Percentiles rank a stretch among this genome's conserved stretches.
phyloP scores from a whole-genome alignment of 1,284 basidiomycete genomes.

The Moesziomyces antarcticus region DNA sequence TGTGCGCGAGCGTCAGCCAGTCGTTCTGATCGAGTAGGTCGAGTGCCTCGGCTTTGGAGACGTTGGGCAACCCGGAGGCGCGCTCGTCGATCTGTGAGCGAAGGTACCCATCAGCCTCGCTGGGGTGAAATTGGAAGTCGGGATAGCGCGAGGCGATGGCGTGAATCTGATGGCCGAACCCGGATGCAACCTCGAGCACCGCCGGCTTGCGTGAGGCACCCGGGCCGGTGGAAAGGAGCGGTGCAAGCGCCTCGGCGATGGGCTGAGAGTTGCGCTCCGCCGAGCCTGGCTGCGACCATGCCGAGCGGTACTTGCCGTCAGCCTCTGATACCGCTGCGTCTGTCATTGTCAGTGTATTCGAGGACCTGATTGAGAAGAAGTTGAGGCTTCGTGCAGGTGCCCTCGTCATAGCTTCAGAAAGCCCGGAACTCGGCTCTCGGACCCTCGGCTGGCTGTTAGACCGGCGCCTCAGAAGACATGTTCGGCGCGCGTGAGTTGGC shows the following conservation, averaged over 20 bases:
- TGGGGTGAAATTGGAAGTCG: conserved; percentile 27
- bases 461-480: no score
- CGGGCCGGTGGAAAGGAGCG: conserved; percentile 12
- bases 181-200: conserved; percentile 47
- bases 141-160: conserved; percentile 18
- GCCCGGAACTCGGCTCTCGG: background rate
- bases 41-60: conserved; percentile 28
- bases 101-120: conserved; percentile 39
- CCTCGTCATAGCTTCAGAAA: conserved; percentile 1
- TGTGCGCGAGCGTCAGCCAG: conserved; percentile 41
- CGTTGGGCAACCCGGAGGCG: conserved; percentile 17
- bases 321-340: background rate
- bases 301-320: conserved; percentile 31
- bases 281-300: conserved; percentile 40
- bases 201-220: conserved; percentile 6
- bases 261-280: conserved; percentile 47
- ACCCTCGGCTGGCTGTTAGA: background rate
- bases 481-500: no score
- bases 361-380: background rate
- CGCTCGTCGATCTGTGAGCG: conserved; percentile 25
- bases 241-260: conserved; percentile 32
- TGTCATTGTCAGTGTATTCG: conserved; percentile 1
- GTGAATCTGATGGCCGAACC: conserved; percentile 38
- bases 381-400: background rate
- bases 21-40: conserved; percentile 37